Percentiles rank a stretch among this genome's conserved stretches.
phyloP scores from a whole-genome alignment of 2,329 filamentous ascomycete genomes.

The Talaromyces sp. region DNA sequence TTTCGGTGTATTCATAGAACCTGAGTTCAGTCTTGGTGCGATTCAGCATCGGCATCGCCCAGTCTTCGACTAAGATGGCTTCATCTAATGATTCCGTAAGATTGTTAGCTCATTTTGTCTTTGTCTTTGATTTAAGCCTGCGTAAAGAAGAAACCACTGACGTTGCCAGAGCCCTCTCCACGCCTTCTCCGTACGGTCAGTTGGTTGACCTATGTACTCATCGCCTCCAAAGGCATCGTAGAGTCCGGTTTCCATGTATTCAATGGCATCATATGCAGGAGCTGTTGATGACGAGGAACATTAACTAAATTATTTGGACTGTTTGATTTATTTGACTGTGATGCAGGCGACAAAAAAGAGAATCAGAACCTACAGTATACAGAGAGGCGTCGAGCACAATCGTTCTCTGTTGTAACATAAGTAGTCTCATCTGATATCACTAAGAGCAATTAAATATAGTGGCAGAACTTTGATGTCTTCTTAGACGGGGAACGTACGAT shows the following conservation, averaged over 20 bases:
- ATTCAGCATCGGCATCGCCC: slow-evolving; percentile 9
- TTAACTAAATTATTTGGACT: not conserved
- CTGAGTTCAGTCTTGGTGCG: not conserved
- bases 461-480: not conserved
- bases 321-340: not conserved
- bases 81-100: not conserved
- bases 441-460: not conserved
- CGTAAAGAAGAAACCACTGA: not conserved
- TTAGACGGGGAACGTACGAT: not conserved
- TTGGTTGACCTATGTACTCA: slow-evolving; percentile 6
- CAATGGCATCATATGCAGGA: not conserved
- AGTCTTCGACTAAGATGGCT: not conserved
- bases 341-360: not conserved
- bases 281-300: not conserved
- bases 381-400: slow-evolving; percentile 3
- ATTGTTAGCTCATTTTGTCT: not conserved
- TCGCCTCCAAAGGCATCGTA: not conserved
- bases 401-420: slow-evolving; percentile 6
- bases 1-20: not conserved
- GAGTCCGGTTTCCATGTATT: not conserved
- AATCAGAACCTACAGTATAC: not conserved
- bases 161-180: slow-evolving; percentile 12
- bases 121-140: not conserved
- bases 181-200: not conserved
- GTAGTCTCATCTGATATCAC: not conserved